Percentiles rank a stretch among this genome's conserved stretches.
Evolutionary conservation across 2,329 filamentous ascomycete species (phyloP).

Genomic region (Rachicladosporium sp.): DNA sequence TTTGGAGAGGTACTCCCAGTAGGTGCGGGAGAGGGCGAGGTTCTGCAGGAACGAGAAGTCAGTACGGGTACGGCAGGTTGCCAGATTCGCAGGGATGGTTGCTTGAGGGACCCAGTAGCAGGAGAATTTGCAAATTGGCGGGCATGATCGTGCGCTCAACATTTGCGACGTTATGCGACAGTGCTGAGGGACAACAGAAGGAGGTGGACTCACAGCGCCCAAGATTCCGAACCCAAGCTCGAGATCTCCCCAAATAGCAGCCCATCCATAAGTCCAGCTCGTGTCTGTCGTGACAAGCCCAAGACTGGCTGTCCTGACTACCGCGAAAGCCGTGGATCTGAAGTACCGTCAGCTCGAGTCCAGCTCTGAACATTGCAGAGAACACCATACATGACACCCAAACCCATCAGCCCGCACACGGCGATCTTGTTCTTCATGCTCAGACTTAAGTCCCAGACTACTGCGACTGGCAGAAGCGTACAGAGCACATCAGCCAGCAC

Average conservation of each 20-base stretch:
- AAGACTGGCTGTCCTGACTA: slow-evolving; percentile 15
- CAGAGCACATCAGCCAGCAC: slow-evolving; percentile 18
- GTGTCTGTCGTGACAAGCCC: slow-evolving; percentile 13
- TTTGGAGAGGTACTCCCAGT: slow-evolving; percentile 4
- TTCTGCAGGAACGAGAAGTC: slow-evolving; percentile 4
- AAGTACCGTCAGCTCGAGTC: not conserved
- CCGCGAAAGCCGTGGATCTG: slow-evolving; percentile 14
- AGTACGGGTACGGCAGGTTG: not conserved
- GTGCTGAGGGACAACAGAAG: too few relatives aligned
- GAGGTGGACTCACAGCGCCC: slow-evolving; percentile 8
- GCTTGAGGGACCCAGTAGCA: too few relatives aligned
- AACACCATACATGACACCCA: slow-evolving; percentile 9
- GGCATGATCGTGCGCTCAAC: too few relatives aligned
- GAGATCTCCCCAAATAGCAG: slow-evolving; percentile 18
- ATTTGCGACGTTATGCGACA: too few relatives aligned
- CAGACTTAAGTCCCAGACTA: slow-evolving; percentile 16
- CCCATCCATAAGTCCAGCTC: slow-evolving; percentile 15
- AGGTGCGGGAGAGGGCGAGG: slow-evolving; percentile 9
- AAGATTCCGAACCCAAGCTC: slow-evolving; percentile 19
- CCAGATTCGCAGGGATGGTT: not conserved
- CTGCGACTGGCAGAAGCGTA: slow-evolving; percentile 15
- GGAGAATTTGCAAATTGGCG: too few relatives aligned
- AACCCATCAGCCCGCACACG: slow-evolving; percentile 17
- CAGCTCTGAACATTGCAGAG: too few relatives aligned
- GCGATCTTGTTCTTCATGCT: slow-evolving; percentile 13